These are phyloP conservation scores for Pseudonitzschia multiseries DNA, from an alignment of 108 stramenopile genomes.

Conservation along the genomic window DNA sequence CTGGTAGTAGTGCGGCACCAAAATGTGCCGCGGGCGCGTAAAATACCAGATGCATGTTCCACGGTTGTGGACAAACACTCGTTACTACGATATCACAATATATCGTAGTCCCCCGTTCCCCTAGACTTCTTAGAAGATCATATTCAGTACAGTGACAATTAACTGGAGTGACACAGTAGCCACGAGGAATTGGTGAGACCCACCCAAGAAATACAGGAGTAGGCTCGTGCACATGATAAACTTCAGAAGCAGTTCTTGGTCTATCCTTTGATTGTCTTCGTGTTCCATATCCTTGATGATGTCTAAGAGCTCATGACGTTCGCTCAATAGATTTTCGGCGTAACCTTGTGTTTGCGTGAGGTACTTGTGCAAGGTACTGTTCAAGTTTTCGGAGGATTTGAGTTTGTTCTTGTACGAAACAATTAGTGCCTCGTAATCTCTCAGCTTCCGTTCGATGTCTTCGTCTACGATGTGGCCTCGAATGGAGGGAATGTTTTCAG, in stretches of 20 bases:
- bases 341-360: constrained; percentile 20
- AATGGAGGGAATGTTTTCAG: constrained; percentile 12
- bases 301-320: constrained; percentile 15
- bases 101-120: not conserved
- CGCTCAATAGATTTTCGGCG: constrained; percentile 22
- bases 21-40: not conserved
- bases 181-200: constrained; percentile 17
- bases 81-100: not conserved
- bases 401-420: constrained; percentile 16
- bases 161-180: constrained; percentile 10
- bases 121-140: not conserved
- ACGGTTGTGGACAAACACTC: not conserved
- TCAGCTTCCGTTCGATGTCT: not conserved
- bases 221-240: constrained; percentile 20
- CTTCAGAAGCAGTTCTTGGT: constrained; percentile 26
- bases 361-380: constrained; percentile 14
- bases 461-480: constrained; percentile 9
- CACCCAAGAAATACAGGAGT: constrained; percentile 15
- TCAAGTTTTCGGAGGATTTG: constrained; percentile 20
- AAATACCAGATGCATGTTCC: not conserved
- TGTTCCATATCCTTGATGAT: constrained; percentile 13
- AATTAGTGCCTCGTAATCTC: constrained; percentile 9
- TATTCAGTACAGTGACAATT: constrained; percentile 3
- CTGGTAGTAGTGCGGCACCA: not conserved
- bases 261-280: constrained; percentile 8